phyloP scores from a whole-genome alignment of 176 grass and related monocot genomes.

The Microstegium vimineum region DNA sequence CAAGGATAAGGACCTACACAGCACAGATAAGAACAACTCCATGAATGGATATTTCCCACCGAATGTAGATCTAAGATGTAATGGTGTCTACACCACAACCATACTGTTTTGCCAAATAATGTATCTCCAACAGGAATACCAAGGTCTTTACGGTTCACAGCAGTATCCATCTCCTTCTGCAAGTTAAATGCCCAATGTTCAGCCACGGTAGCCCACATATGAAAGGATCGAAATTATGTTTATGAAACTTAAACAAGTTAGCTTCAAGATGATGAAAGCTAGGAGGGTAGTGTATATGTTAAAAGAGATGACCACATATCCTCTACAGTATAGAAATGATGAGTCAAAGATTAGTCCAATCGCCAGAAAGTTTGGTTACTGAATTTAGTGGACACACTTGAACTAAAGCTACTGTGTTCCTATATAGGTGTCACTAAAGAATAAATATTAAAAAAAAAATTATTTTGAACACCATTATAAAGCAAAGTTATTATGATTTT shows the following conservation, averaged over 20 bases:
- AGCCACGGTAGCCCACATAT: conserved; percentile 13
- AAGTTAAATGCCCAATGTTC: conserved; percentile 22
- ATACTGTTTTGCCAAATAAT: conserved; percentile 88
- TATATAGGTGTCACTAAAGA: background rate
- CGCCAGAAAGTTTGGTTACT: background rate
- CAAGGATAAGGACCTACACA: conserved; percentile 77
- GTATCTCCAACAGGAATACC: conserved; percentile 81
- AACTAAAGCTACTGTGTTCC: background rate
- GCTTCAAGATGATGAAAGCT: background rate
- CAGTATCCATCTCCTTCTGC: conserved; percentile 83
- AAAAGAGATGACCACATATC: background rate
- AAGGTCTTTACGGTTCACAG: conserved; percentile 57
- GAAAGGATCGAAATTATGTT: background rate
- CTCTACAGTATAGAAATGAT: background rate
- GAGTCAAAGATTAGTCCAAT: background rate
- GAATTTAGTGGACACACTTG: background rate
- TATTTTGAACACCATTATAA: background rate
- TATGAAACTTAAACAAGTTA: conserved; percentile 5
- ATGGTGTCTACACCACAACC: conserved; percentile 8
- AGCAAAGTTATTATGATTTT: background rate
- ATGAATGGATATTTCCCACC: conserved; percentile 5
- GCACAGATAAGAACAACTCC: conserved; percentile 9
- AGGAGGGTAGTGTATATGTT: background rate
- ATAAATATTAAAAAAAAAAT: background rate
- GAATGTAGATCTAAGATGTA: conserved; percentile 18